A percentile compares a stretch with the other conserved stretches of the same genome.
Evolutionary conservation across 768 basidiomycete genomes (phyloP).

Genomic region (Lentinula sp.): DNA sequence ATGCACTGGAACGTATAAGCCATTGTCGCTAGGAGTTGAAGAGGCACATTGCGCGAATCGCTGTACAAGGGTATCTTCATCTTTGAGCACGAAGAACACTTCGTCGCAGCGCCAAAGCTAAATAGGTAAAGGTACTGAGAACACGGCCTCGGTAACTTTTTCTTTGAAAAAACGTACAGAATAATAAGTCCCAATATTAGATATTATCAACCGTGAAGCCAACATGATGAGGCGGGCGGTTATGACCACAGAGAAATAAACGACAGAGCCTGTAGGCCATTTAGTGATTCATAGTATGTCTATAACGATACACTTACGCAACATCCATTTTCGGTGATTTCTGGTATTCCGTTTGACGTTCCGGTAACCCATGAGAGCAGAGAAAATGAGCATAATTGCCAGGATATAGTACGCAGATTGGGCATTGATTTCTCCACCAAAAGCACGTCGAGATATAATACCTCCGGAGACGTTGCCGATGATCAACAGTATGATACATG

Average conservation of each 20-base stretch:
- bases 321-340: slow-evolving; percentile 22
- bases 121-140: not conserved
- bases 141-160: not conserved
- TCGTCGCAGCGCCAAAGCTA: slow-evolving; percentile 22
- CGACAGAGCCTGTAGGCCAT: slow-evolving; percentile 13
- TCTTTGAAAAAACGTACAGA: slow-evolving; percentile 9
- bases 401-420: slow-evolving; percentile 18
- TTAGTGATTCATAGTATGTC: not conserved
- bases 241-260: slow-evolving; percentile 13
- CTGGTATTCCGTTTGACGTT: slow-evolving; percentile 19
- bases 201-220: slow-evolving; percentile 12
- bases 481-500: slow-evolving; percentile 13
- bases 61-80: slow-evolving; percentile 1
- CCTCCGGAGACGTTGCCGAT: slow-evolving; percentile 15
- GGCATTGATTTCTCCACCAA: slow-evolving; percentile 21
- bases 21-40: slow-evolving; percentile 5
- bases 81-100: slow-evolving; percentile 11
- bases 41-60: slow-evolving; percentile 16
- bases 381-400: slow-evolving; percentile 14
- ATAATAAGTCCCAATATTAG: slow-evolving; percentile 17
- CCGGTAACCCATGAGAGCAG: slow-evolving; percentile 13
- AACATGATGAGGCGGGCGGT: slow-evolving; percentile 14
- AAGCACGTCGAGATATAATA: slow-evolving; percentile 13
- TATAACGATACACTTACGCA: slow-evolving; percentile 13
- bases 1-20: slow-evolving; percentile 13